phyloP scores from a whole-genome alignment of 23 red algal species.

The Gracilariopsis chorda region DNA sequence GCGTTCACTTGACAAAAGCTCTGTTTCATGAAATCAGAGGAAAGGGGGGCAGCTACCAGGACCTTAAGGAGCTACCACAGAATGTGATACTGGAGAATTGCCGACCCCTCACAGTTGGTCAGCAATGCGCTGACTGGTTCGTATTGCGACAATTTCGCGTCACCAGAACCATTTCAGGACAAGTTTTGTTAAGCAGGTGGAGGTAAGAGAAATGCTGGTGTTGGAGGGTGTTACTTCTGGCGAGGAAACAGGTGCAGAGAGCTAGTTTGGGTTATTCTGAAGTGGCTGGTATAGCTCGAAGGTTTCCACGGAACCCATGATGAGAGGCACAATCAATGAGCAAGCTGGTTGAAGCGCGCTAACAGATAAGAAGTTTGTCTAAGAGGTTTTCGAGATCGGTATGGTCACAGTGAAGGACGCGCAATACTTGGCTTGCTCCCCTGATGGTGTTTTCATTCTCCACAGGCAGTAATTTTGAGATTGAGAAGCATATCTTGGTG shows the following conservation, averaged over 20 bases:
- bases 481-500: too few species aligned
- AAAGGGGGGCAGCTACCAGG: too few species aligned
- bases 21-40: not conserved
- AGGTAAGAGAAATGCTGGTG: not conserved
- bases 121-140: too few species aligned
- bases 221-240: not conserved
- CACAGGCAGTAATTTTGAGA: not conserved
- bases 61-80: too few species aligned
- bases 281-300: not conserved
- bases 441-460: constrained; percentile 8
- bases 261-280: not conserved
- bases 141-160: too few species aligned
- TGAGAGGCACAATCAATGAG: not conserved
- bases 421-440: constrained; percentile 10
- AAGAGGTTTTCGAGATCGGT: not conserved
- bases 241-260: not conserved
- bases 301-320: not conserved
- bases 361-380: not conserved
- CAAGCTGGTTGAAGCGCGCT: not conserved
- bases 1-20: not conserved
- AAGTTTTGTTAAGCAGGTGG: too few species aligned
- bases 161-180: too few species aligned
- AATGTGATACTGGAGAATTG: too few species aligned
- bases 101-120: too few species aligned
- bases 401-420: not conserved